These are phyloP conservation scores for Uronychia binucleata DNA, from an alignment of 73 alveolate genomes.

Conservation along the genomic window DNA sequence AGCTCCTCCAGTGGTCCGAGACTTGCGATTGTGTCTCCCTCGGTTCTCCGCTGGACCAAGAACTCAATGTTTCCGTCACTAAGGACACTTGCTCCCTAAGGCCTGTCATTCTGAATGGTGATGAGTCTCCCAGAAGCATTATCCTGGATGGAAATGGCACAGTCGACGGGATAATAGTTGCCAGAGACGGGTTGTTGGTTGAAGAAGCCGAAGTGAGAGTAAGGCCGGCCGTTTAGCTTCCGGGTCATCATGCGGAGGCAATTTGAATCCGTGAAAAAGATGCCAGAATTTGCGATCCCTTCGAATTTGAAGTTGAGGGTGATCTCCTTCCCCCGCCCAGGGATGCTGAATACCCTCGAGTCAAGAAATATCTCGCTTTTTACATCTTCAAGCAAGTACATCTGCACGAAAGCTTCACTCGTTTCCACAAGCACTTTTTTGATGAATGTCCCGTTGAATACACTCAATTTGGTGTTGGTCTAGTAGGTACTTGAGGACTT, in stretches of 20 bases:
- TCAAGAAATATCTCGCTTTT: too few species aligned
- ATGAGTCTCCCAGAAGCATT: conserved; percentile 35
- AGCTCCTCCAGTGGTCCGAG: conserved; percentile 87
- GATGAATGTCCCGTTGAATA: too few species aligned
- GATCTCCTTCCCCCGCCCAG: conserved; percentile 23
- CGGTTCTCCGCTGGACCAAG: conserved; percentile 88
- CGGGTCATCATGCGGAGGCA: conserved; percentile 77
- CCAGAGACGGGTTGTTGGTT: conserved; percentile 64
- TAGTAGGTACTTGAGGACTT: too few species aligned
- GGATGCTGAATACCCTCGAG: conserved; percentile 37
- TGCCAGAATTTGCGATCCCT: conserved; percentile 19
- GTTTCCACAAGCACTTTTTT: too few species aligned
- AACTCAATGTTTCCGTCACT: conserved; percentile 89
- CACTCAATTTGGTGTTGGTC: too few species aligned
- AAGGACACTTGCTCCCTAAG: conserved; percentile 89
- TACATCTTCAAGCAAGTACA: too few species aligned
- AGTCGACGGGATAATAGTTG: conserved; percentile 91
- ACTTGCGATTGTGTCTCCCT: conserved; percentile 75
- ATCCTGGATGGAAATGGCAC: conserved; percentile 75
- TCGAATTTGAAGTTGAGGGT: not conserved
- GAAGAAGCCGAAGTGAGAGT: conserved; percentile 61
- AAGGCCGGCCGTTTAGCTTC: conserved; percentile 70
- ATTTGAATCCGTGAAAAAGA: conserved; percentile 81
- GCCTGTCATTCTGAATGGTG: conserved; percentile 77
- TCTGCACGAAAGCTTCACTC: too few species aligned